These are phyloP conservation scores for Tetrahymena elliotti DNA, from an alignment of 73 alveolate species.

Conservation along the genomic window DNA sequence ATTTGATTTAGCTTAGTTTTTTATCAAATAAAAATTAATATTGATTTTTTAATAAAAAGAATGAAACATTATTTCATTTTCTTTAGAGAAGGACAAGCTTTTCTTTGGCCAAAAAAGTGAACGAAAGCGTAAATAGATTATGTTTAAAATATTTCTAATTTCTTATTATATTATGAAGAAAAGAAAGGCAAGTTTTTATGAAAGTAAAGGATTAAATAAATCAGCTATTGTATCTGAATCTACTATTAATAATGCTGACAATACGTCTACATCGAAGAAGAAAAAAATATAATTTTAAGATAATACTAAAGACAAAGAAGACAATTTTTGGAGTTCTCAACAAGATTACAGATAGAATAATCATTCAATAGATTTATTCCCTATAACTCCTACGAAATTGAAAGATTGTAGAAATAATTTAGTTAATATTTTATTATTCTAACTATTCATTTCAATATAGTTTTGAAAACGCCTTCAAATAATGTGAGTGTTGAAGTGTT, in stretches of 20 bases:
- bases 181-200: background rate
- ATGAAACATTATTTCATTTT: background rate
- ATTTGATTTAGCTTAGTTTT: background rate
- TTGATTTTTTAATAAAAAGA: background rate
- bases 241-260: background rate
- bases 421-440: background rate
- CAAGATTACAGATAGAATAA: background rate
- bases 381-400: background rate
- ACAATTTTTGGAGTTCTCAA: background rate
- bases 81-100: background rate
- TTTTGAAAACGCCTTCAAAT: background rate
- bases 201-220: background rate
- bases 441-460: background rate
- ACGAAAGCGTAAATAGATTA: background rate
- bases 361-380: background rate
- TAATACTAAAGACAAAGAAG: background rate
- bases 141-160: background rate
- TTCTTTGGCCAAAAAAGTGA: background rate
- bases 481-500: background rate
- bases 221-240: background rate
- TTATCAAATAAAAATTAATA: background rate
- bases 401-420: background rate
- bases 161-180: background rate
- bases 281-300: background rate
- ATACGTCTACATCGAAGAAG: background rate